Evolutionary conservation across 306 rosid species (phyloP).

Genomic region (Castanea mollissima): DNA sequence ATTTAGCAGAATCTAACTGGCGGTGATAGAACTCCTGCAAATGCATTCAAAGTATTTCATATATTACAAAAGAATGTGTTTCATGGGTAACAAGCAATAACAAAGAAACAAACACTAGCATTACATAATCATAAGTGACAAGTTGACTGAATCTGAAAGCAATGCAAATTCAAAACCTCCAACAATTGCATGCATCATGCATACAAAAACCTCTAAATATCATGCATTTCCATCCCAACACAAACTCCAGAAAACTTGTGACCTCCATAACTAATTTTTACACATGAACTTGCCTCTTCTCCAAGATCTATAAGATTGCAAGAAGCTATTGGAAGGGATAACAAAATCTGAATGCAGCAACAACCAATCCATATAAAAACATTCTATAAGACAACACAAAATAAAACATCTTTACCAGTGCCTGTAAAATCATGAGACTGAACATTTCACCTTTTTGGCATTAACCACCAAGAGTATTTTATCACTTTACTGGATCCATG

Average conservation of each 20-base stretch:
- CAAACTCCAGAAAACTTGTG: neutral
- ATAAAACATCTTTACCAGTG: neutral
- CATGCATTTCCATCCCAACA: neutral
- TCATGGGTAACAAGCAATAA: slow-evolving; percentile 1
- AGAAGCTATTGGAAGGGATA: neutral
- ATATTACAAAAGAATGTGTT: slow-evolving; percentile 11
- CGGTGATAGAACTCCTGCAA: slow-evolving; percentile 79
- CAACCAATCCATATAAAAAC: neutral
- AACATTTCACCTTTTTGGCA: neutral
- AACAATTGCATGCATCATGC: slow-evolving; percentile 4
- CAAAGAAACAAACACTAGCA: neutral
- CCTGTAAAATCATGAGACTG: neutral
- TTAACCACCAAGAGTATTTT: neutral
- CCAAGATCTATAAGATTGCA: neutral
- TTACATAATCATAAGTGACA: neutral
- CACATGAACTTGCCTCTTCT: neutral
- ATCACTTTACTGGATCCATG: neutral
- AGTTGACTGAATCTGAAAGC: neutral
- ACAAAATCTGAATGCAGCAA: neutral
- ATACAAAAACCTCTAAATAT: slow-evolving; percentile 3
- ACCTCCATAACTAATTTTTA: too few species aligned
- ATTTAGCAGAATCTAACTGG: slow-evolving; percentile 31
- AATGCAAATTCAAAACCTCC: neutral
- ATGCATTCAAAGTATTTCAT: slow-evolving; percentile 21
- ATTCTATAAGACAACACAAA: neutral